These are phyloP conservation scores for Heterobasidion occidentale DNA, from an alignment of 1,284 basidiomycete genomes.

Conservation along the genomic window DNA sequence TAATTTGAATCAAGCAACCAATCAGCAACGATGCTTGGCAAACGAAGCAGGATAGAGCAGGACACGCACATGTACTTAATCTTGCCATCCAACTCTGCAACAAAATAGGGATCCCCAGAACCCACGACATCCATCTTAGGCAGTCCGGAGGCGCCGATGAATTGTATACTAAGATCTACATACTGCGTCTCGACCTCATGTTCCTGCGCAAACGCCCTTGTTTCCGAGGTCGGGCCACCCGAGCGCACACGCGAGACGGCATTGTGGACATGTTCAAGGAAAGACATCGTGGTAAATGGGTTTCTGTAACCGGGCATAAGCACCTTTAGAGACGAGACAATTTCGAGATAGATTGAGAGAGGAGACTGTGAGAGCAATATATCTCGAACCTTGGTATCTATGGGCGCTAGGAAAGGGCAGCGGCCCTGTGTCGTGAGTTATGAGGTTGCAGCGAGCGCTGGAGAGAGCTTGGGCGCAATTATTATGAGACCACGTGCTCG, in stretches of 20 bases:
- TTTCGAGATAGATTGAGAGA: no score
- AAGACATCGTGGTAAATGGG: neutral
- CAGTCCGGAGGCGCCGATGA: conserved; percentile 59
- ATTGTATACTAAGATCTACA: conserved; percentile 51
- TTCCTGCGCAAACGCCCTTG: neutral
- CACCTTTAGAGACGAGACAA: neutral
- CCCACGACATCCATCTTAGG: conserved; percentile 68
- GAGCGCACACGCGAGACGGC: neutral
- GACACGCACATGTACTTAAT: conserved; percentile 52
- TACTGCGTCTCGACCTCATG: conserved; percentile 24
- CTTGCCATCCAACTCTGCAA: conserved; percentile 54
- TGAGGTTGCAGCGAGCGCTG: neutral
- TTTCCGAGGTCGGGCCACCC: neutral
- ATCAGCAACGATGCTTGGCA: neutral
- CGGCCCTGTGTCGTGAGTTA: no score
- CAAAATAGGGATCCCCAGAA: conserved; percentile 63
- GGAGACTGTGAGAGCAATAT: no score
- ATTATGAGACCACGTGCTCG: no score
- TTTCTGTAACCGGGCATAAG: neutral
- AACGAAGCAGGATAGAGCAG: neutral
- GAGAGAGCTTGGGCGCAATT: neutral
- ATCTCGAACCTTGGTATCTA: no score
- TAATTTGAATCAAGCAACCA: conserved; percentile 17
- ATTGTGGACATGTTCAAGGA: neutral
- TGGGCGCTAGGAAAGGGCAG: no score